These are phyloP conservation scores for Microsporum audouinii DNA, from an alignment of 2,329 filamentous ascomycete species.

Conservation along the genomic window DNA sequence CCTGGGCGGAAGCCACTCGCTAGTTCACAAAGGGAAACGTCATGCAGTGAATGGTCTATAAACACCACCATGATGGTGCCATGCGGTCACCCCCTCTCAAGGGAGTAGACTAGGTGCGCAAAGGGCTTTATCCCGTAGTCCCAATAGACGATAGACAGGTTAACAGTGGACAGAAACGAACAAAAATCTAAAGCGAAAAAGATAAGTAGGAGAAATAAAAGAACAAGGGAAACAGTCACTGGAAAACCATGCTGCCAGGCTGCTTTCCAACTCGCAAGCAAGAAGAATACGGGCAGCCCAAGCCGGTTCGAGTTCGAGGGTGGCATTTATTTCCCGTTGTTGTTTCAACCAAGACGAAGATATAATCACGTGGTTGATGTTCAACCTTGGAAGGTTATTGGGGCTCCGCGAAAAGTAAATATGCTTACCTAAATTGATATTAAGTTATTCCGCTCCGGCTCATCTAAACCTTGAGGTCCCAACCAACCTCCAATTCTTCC, in stretches of 20 bases:
- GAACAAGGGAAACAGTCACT: neutral
- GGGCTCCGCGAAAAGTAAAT: no score
- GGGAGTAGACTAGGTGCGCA: neutral
- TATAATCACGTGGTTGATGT: no score
- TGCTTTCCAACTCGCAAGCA: neutral
- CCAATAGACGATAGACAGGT: neutral
- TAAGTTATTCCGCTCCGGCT: no score
- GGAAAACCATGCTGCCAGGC: neutral
- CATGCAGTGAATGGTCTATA: constrained; percentile 35
- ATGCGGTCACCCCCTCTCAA: neutral
- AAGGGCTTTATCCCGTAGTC: neutral
- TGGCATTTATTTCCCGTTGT: neutral
- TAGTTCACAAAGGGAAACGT: neutral
- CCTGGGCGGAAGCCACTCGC: neutral
- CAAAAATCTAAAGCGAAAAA: neutral
- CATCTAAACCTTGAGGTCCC: no score
- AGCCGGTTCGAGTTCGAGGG: neutral
- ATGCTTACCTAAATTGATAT: no score
- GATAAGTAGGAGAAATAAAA: neutral
- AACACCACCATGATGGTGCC: constrained; percentile 37
- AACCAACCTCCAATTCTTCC: no score
- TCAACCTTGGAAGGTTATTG: no score
- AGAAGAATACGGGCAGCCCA: neutral
- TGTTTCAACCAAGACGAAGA: no score
- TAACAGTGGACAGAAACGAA: neutral